Conservation (phyloP, 2,329 filamentous ascomycete species). For the Ceratocystis cubensis region DNA sequence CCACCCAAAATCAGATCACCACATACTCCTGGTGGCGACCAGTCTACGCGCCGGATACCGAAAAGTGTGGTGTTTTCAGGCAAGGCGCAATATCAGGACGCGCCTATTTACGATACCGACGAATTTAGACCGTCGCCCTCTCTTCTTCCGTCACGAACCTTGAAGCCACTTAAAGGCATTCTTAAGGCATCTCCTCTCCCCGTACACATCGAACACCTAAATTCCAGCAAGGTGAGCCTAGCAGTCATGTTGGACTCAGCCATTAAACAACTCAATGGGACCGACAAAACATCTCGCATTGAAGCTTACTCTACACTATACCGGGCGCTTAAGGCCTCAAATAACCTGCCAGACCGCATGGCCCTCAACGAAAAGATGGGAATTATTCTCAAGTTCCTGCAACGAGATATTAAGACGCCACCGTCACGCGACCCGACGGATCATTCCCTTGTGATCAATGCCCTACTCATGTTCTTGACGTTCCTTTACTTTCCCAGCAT, state of each 20-base stretch:
- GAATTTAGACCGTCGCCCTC: constrained; percentile 23
- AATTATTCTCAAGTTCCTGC: constrained; percentile 67
- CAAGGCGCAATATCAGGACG: constrained; percentile 44
- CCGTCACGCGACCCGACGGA: constrained; percentile 46
- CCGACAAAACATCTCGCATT: constrained; percentile 57
- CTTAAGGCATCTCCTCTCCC: constrained; percentile 55
- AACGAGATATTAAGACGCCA: constrained; percentile 61
- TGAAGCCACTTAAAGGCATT: constrained; percentile 46
- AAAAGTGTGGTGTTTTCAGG: constrained; percentile 48
- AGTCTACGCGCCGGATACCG: constrained; percentile 34
- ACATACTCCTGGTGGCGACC: constrained; percentile 32
- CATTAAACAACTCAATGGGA: constrained; percentile 64
- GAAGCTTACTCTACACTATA: constrained; percentile 80
- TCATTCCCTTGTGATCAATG: constrained; percentile 60
- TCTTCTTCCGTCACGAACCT: constrained; percentile 17
- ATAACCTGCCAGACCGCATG: constrained; percentile 63
- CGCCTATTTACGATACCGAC: constrained; percentile 35
- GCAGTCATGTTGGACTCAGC: constrained; percentile 75
- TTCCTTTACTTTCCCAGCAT: constrained; percentile 66
- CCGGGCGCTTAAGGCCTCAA: constrained; percentile 64
- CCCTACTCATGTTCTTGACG: constrained; percentile 62
- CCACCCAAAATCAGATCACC: constrained; percentile 39
- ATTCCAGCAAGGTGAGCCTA: constrained; percentile 29
- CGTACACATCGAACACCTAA: constrained; percentile 33
- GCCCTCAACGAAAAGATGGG: constrained; percentile 64